A percentile compares a stretch with the other conserved stretches of the same genome.
Evolutionary conservation across 2,329 filamentous ascomycete genomes (phyloP).

Genomic region (Talaromyces marneffei): DNA sequence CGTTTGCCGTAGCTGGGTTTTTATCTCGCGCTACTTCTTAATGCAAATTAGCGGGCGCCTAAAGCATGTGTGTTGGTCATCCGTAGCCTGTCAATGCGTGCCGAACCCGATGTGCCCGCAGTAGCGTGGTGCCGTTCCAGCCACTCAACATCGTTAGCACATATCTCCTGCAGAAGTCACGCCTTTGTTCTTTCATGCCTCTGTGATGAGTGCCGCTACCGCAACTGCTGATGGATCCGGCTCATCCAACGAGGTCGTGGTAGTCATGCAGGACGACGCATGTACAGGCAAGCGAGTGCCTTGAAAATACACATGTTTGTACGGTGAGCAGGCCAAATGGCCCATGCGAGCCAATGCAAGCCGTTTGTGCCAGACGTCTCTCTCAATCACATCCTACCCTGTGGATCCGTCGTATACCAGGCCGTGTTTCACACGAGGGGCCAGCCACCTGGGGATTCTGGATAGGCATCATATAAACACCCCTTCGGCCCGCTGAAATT

Average conservation of each 20-base stretch:
- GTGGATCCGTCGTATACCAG: not conserved
- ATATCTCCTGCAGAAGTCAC: not conserved
- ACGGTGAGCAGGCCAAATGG: conserved; percentile 5
- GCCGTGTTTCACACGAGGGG: not conserved
- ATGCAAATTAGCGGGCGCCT: not conserved
- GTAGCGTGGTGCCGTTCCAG: not conserved
- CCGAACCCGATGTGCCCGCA: conserved; percentile 1
- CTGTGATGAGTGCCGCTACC: not conserved
- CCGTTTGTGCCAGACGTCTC: not conserved
- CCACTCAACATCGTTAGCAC: not conserved
- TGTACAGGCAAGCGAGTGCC: not conserved
- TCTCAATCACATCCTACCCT: conserved; percentile 5
- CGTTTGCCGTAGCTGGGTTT: too few species aligned
- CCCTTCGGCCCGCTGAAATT: not conserved
- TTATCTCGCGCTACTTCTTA: not conserved
- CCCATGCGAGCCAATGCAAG: not conserved
- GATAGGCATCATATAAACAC: not conserved
- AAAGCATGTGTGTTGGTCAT: not conserved
- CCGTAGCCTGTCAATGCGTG: conserved; percentile 10
- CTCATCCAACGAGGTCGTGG: not conserved
- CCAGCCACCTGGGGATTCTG: not conserved
- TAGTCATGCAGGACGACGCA: not conserved
- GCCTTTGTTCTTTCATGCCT: not conserved
- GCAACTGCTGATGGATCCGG: not conserved
- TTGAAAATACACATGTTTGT: not conserved